Percentiles rank a stretch among this genome's conserved stretches.
Conservation (phyloP, 306 rosid genomes). For the Luffa aegyptiaca region DNA sequence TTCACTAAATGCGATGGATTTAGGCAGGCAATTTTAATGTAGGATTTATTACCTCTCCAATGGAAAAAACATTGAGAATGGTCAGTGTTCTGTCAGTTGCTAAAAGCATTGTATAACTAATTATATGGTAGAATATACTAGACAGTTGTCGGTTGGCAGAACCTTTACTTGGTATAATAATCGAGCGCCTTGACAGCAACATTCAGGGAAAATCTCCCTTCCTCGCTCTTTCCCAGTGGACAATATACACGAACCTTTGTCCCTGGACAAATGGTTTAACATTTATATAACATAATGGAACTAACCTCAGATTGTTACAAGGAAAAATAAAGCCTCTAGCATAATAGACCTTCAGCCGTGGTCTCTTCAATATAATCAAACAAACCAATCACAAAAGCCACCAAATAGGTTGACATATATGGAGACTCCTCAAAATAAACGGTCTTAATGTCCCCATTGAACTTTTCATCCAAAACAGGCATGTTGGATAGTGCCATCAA, state of each 20-base stretch:
- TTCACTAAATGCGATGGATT: neutral
- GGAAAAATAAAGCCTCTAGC: neutral
- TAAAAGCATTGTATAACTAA: neutral
- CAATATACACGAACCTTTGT: slow-evolving; percentile 39
- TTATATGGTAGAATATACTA: neutral
- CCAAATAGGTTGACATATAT: slow-evolving; percentile 59
- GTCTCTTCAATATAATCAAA: slow-evolving; percentile 46
- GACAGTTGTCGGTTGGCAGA: neutral
- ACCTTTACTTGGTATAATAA: slow-evolving; percentile 28
- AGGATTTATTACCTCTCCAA: neutral
- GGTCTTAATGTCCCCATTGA: slow-evolving; percentile 32
- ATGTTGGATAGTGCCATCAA: slow-evolving; percentile 54
- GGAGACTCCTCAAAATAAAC: slow-evolving; percentile 48
- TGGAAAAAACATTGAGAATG: neutral
- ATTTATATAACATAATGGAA: neutral
- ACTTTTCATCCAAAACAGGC: slow-evolving; percentile 41
- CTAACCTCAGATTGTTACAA: neutral
- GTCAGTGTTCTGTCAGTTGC: neutral
- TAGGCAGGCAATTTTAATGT: neutral
- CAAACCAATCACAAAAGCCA: slow-evolving; percentile 45
- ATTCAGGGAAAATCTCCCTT: slow-evolving; percentile 41
- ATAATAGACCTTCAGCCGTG: slow-evolving; percentile 29
- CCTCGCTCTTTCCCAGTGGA: slow-evolving; percentile 39
- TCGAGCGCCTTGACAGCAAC: slow-evolving; percentile 43
- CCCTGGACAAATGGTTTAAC: slow-evolving; percentile 26